phyloP scores from a whole-genome alignment of 1,284 basidiomycete species.

The Pseudozyma flocculosa region DNA sequence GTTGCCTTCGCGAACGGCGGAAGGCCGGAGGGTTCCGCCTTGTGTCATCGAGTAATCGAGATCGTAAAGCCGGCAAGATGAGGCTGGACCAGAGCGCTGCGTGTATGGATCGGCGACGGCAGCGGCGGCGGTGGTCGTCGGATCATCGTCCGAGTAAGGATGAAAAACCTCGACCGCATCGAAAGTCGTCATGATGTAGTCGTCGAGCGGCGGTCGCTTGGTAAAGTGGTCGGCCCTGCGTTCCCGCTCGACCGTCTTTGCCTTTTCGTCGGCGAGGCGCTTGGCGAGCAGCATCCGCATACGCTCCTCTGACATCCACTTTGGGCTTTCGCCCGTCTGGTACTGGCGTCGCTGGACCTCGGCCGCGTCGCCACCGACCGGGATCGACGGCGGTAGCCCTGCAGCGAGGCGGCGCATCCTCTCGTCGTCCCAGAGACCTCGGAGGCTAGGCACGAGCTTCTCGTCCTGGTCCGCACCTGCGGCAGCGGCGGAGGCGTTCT shows the following conservation, averaged over 20 bases:
- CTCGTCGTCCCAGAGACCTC: constrained; percentile 94
- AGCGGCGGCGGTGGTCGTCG: constrained; percentile 11
- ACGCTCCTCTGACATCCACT: constrained; percentile 56
- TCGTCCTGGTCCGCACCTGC: constrained; percentile 58
- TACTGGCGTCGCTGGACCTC: constrained; percentile 24
- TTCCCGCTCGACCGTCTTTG: constrained; percentile 23
- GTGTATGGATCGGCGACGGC: constrained; percentile 25
- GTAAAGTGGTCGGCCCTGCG: constrained; percentile 27
- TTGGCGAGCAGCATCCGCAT: constrained; percentile 52
- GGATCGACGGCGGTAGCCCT: constrained; percentile 38
- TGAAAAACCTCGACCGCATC: constrained; percentile 67
- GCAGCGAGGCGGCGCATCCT: constrained; percentile 65
- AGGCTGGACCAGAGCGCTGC: constrained; percentile 25
- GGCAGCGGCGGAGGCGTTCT: constrained; percentile 3
- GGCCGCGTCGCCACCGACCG: constrained; percentile 29
- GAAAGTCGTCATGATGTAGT: constrained; percentile 81
- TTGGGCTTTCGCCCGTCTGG: constrained; percentile 26
- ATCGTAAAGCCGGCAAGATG: constrained; percentile 39
- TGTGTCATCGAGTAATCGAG: constrained; percentile 33
- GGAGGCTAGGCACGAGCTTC: constrained; percentile 81
- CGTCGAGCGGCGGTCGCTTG: constrained; percentile 60
- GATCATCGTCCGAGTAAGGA: constrained; percentile 32
- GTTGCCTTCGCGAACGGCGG: constrained; percentile 19
- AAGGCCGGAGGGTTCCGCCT: constrained; percentile 17
- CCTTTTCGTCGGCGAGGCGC: constrained; percentile 61